These are phyloP conservation scores for Noccaea caerulescens DNA, from an alignment of 345 rosid species.

Conservation along the genomic window DNA sequence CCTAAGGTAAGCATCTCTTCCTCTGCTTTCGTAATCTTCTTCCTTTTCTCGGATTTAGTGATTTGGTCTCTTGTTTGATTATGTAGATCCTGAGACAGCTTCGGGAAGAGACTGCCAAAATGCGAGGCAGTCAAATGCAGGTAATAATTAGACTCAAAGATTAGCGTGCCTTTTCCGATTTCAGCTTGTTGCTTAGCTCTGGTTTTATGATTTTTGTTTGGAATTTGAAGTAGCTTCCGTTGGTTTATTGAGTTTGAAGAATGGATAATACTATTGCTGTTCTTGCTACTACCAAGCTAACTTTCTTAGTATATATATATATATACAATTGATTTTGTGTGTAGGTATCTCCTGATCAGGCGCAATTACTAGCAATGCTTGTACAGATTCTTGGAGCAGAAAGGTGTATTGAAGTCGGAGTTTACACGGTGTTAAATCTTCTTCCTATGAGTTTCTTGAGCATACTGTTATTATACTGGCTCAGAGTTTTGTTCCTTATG, in stretches of 20 bases:
- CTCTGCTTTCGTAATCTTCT: neutral
- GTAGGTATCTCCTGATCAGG: slow-evolving; percentile 95
- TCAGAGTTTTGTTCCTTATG: neutral
- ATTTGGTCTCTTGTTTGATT: neutral
- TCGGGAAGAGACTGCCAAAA: slow-evolving; percentile 81
- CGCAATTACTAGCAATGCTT: slow-evolving; percentile 88
- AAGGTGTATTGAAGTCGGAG: slow-evolving; percentile 89
- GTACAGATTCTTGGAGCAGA: slow-evolving; percentile 81
- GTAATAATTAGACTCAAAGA: slow-evolving; percentile 35
- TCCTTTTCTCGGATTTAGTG: slow-evolving; percentile 1
- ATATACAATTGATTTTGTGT: neutral
- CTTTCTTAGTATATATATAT: neutral
- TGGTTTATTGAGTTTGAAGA: neutral
- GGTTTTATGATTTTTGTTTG: slow-evolving; percentile 16
- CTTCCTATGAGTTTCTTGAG: slow-evolving; percentile 1
- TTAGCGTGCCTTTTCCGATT: neutral
- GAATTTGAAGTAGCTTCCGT: slow-evolving; percentile 1
- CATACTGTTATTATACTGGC: neutral
- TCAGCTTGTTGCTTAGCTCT: slow-evolving; percentile 18
- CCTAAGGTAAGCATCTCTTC: slow-evolving; percentile 53
- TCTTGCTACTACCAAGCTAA: slow-evolving; percentile 6
- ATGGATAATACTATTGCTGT: neutral
- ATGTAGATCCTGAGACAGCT: slow-evolving; percentile 70
- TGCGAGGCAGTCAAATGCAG: slow-evolving; percentile 96
- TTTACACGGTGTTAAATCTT: slow-evolving; percentile 64